Conservation (phyloP, 371 early-diverging fungal species). For the Zopfochytrium polystomum region DNA sequence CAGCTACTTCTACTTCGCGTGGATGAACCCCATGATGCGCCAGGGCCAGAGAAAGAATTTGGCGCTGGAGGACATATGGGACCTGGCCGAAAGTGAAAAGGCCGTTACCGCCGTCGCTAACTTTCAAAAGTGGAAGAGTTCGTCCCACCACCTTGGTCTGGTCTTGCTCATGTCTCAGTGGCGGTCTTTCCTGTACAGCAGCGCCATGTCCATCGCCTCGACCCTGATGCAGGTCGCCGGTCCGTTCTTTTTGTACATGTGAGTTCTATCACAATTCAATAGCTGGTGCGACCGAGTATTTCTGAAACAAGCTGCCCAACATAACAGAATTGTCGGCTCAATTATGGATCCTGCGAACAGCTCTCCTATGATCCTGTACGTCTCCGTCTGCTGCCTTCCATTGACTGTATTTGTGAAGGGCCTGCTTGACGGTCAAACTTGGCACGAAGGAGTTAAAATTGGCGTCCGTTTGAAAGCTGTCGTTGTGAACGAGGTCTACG, state of each 20-base stretch:
- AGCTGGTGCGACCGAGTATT: too few relatives aligned
- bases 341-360: constrained; percentile 25
- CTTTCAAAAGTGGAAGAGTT: constrained; percentile 6
- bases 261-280: too few relatives aligned
- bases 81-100: constrained; percentile 19
- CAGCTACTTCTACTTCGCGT: constrained; percentile 28
- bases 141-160: too few relatives aligned
- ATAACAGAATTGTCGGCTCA: constrained; percentile 28
- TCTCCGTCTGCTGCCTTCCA: constrained; percentile 30
- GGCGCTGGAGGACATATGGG: constrained; percentile 51
- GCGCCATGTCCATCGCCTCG: constrained; percentile 21
- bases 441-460: constrained; percentile 34
- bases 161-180: too few relatives aligned
- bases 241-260: constrained; percentile 43
- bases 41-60: constrained; percentile 57
- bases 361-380: constrained; percentile 33
- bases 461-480: constrained; percentile 34
- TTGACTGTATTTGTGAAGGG: constrained; percentile 17
- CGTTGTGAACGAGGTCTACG: constrained; percentile 41
- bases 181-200: too few relatives aligned
- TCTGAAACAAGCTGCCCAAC: too few relatives aligned
- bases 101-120: constrained; percentile 16
- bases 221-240: constrained; percentile 29
- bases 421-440: constrained; percentile 43
- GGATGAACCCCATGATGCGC: constrained; percentile 26